These are phyloP conservation scores for Ceratocystis variospora DNA, from an alignment of 2,329 filamentous ascomycete genomes.

Conservation along the genomic window DNA sequence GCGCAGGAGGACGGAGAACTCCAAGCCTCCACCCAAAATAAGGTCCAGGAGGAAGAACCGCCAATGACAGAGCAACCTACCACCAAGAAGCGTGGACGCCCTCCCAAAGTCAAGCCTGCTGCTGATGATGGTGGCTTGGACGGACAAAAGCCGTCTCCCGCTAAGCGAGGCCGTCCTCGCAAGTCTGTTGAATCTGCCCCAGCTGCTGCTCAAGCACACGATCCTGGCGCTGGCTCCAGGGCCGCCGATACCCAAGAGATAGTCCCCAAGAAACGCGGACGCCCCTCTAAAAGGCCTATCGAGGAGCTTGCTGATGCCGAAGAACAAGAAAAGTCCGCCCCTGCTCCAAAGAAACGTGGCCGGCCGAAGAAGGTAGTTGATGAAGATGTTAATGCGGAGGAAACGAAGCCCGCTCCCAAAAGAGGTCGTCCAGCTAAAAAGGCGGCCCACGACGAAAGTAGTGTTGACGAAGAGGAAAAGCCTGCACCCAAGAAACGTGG, in stretches of 20 bases:
- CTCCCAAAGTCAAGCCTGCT: slow-evolving; percentile 15
- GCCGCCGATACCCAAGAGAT: not conserved
- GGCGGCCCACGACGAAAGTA: slow-evolving; percentile 25
- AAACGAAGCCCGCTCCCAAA: slow-evolving; percentile 11
- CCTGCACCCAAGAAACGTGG: slow-evolving; percentile 26
- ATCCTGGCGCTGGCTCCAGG: too few species aligned
- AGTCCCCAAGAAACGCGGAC: slow-evolving; percentile 16
- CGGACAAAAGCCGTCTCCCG: slow-evolving; percentile 21
- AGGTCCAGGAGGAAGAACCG: slow-evolving; percentile 26
- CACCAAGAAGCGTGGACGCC: slow-evolving; percentile 17
- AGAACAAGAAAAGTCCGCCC: slow-evolving; percentile 6
- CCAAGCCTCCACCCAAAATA: not conserved
- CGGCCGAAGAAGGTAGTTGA: slow-evolving; percentile 9
- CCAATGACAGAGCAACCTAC: slow-evolving; percentile 13
- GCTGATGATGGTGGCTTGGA: not conserved
- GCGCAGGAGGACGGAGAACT: slow-evolving; percentile 18
- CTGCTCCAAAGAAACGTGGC: slow-evolving; percentile 12
- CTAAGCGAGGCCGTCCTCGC: not conserved
- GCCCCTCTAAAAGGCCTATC: slow-evolving; percentile 10
- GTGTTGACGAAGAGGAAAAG: slow-evolving; percentile 27
- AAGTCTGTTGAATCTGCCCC: not conserved
- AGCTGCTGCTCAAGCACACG: too few species aligned
- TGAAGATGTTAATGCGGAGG: slow-evolving; percentile 23
- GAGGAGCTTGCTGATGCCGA: slow-evolving; percentile 12
- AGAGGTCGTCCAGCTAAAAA: slow-evolving; percentile 13